Evolutionary conservation across 2,329 filamentous ascomycete species (phyloP).

Genomic region (Cladosporium sphaerospermum): DNA sequence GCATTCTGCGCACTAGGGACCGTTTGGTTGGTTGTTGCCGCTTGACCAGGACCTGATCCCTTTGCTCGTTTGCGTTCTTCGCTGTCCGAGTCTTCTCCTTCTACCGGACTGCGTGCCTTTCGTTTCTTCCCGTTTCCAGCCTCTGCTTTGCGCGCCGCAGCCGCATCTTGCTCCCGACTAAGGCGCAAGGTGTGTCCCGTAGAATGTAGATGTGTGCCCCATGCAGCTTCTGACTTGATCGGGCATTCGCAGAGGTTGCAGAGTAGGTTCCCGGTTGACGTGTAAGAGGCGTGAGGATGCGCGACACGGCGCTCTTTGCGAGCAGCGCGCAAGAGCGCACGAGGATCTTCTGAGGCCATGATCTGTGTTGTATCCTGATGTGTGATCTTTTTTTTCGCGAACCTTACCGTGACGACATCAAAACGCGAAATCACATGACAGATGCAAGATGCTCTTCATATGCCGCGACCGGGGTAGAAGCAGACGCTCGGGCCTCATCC

Average conservation of each 20-base stretch:
- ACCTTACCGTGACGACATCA: too few species aligned
- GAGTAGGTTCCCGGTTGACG: constrained; percentile 59
- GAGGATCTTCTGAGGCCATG: constrained; percentile 50
- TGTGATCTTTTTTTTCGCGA: neutral
- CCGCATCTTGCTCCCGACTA: constrained; percentile 19
- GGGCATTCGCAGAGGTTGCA: constrained; percentile 61
- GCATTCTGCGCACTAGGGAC: neutral
- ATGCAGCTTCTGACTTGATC: constrained; percentile 60
- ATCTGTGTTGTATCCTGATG: neutral
- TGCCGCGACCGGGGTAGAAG: too few species aligned
- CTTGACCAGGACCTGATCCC: neutral
- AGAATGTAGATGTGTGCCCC: constrained; percentile 57
- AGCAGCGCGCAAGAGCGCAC: constrained; percentile 71
- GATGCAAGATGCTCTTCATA: too few species aligned
- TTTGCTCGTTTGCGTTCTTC: constrained; percentile 15
- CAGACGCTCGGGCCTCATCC: too few species aligned
- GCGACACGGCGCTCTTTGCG: constrained; percentile 66
- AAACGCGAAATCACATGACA: too few species aligned
- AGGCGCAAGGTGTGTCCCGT: constrained; percentile 39
- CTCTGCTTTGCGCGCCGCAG: constrained; percentile 26
- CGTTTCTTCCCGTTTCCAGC: constrained; percentile 43
- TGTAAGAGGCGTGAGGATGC: constrained; percentile 63
- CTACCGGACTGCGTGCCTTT: constrained; percentile 35
- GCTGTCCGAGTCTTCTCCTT: constrained; percentile 13
- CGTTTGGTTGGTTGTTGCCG: too few species aligned